A percentile compares a stretch with the other conserved stretches of the same genome.
Conservation (phyloP, 495 filamentous ascomycete species). For the Astrothelium subdiscretum region DNA sequence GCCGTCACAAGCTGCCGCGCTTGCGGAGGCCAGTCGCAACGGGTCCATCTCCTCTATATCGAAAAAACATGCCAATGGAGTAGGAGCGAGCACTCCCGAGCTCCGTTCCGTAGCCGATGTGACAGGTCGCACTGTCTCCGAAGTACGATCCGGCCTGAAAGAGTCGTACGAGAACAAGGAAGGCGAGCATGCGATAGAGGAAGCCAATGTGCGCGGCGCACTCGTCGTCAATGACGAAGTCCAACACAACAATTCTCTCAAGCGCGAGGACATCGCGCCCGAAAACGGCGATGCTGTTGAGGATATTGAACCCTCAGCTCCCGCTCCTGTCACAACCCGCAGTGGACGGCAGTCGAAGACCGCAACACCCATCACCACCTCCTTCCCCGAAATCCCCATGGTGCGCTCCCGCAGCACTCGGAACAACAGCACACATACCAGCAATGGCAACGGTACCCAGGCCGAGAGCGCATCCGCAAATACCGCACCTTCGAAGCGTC, state of each 20-base stretch:
- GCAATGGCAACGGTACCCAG: not conserved
- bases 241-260: not conserved
- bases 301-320: not conserved
- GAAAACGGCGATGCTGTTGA: not conserved
- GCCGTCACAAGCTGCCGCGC: not conserved
- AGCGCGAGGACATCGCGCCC: conserved; percentile 9
- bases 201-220: conserved; percentile 3
- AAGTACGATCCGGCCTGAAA: not conserved
- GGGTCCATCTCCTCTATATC: conserved; percentile 24
- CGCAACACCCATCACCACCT: conserved; percentile 13
- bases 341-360: conserved; percentile 13
- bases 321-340: conserved; percentile 7
- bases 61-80: conserved; percentile 9
- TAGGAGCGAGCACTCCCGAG: conserved; percentile 13
- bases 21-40: not conserved
- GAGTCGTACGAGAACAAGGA: conserved; percentile 4
- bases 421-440: not conserved
- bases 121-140: conserved; percentile 6
- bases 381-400: conserved; percentile 11
- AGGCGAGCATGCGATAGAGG: conserved; percentile 1
- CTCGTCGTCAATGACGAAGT: not conserved
- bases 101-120: conserved; percentile 3
- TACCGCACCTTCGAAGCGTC: not conserved
- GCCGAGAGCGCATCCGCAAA: not conserved
- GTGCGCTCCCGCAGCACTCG: conserved; percentile 15